Base-by-base conservation (phyloP, 345 rosid species). In the Eucalyptus microcorys region DNA sequence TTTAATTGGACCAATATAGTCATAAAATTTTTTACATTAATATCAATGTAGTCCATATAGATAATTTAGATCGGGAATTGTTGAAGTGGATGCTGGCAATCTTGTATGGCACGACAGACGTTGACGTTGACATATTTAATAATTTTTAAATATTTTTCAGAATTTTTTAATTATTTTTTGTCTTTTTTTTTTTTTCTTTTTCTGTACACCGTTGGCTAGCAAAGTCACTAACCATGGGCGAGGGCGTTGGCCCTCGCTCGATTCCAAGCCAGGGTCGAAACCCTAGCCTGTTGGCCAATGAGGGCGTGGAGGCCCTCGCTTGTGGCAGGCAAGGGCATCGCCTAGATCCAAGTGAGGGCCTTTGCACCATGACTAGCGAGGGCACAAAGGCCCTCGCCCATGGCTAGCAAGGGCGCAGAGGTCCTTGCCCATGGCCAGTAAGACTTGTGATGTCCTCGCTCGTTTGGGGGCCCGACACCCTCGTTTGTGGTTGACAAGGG, bases 71-170 rank as follows among this genome's bases (percentile, higher is more conserved):
- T 0, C 0, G 0, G 2, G 11, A 52, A 52, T 52, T 52, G 7
- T 52, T 52, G 55, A 52, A 52, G 10, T 19, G 24, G 0, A 52
- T 7, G 55, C 0, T 52, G 0, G 2, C 1, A 52, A 19, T 52
- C 9, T 0, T 52, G 3, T 17, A 2, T 17, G 24, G 4, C 9
- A 50, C 0, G 8, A 3, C 0, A 0, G 1, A 0, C 0, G 4
- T 50, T 50, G 1, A 52, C 0, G 10, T 52, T 52, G 1, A 52
- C 55, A 19, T 0, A 19, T 52, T 52, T 52, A 0, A 19, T 52
- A 52, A 52, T 17, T 52, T 52, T 52, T 17, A 52, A 19, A 52
- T 52, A 17, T 7, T 17, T 52, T 52, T 50, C 22, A 6, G 1
- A 50, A 50, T 15, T 52, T 19, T 52, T 52, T 52, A 7, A 52